Base-by-base conservation (phyloP, 352 stramenopile species). In the Phytophthora multivora region DNA sequence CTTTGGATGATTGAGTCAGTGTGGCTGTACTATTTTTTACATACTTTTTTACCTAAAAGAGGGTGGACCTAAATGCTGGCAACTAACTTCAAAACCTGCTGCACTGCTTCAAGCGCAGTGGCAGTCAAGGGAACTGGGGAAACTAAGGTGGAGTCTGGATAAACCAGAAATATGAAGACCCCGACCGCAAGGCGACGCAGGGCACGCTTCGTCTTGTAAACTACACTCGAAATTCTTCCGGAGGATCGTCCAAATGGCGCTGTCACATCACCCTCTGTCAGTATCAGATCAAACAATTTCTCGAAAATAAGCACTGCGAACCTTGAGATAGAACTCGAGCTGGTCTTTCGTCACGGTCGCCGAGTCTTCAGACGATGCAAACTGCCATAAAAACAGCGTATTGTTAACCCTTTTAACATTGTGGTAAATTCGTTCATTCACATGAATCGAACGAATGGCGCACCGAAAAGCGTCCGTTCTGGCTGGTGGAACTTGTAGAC, bases 311-410 rank as follows among this genome's bases (percentile, higher is more conserved):
- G 19, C 5, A 23, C 23, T 16, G 59, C 67, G 16, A 57, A 94
- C 85, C 77, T 94, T 91, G 71, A 94, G 83, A 78, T 92, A 94
- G 63, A 81, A 94, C 67, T 91, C 79, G n/a, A 94, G 63, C 33
- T 94, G 83, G 47, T 91, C 76, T 70, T 94, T 94, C 59, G 83
- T 87, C 39, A 94, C 60, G 47, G 69, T 77, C 8, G 71, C 68
- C 13, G 75, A 66, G 36, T 89, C 80, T 63, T 94, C 85, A 13
- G 73, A 77, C 21, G 70, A 79, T 12, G 69, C 60, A 42, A 88
- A 77, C 74, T 87, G 65, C n/a, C 40, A 54, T 41, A 6, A 53
- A 2, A 42, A 13, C 19, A 55, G 0, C 31, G 45, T 25, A 52
- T 30, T 15, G 23, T 12, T 33, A n/a, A n/a, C n/a, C n/a, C n/a